phyloP scores from a whole-genome alignment of 2,329 filamentous ascomycete genomes.

The Huntiella moniliformis region DNA sequence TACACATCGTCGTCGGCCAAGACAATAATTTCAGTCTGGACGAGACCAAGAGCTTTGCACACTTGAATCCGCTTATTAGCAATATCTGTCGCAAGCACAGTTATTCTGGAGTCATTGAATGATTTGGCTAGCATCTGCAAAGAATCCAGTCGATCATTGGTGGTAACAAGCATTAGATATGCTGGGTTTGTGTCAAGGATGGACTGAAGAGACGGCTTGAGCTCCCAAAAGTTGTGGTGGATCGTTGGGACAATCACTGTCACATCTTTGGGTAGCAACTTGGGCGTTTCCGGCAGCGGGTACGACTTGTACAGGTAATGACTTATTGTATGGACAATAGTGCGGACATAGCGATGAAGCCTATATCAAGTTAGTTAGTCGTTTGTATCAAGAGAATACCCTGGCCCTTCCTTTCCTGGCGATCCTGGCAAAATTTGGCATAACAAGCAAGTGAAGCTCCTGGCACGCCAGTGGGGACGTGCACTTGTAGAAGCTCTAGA shows the following conservation, averaged over 20 bases:
- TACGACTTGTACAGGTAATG: conserved; percentile 80
- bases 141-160: conserved; percentile 55
- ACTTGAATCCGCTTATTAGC: conserved; percentile 94
- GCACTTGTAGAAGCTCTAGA: no score
- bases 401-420: background rate
- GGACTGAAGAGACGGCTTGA: conserved; percentile 63
- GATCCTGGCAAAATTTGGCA: conserved; percentile 1
- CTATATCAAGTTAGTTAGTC: conserved; percentile 24
- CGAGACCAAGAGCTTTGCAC: conserved; percentile 72
- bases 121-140: conserved; percentile 44
- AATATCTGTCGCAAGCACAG: conserved; percentile 58
- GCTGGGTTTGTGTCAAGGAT: conserved; percentile 51
- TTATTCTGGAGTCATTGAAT: conserved; percentile 40
- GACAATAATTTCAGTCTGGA: conserved; percentile 67
- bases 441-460: background rate
- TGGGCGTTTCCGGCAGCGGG: conserved; percentile 64
- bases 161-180: conserved; percentile 72
- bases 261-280: conserved; percentile 62
- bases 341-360: conserved; percentile 70
- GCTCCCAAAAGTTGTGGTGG: conserved; percentile 66
- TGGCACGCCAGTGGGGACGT: no score
- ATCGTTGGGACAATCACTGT: conserved; percentile 90
- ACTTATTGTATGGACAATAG: conserved; percentile 67
- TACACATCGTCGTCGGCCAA: conserved; percentile 94
- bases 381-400: background rate